phyloP scores from a whole-genome alignment of 495 filamentous ascomycete species.

The Aspergillus asperescens region DNA sequence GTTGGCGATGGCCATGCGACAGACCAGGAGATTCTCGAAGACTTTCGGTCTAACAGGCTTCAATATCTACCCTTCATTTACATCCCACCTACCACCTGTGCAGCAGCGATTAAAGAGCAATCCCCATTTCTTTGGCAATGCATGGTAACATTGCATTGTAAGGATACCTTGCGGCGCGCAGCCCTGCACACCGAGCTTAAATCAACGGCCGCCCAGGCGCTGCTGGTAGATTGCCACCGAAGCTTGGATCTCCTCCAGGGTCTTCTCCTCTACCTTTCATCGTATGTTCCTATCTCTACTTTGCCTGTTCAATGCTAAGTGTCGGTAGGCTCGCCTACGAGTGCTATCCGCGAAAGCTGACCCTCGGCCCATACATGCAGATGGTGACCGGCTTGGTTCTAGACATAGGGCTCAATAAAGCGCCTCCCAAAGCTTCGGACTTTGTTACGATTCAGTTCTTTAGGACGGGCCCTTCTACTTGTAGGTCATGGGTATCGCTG shows the following conservation, averaged over 20 bases:
- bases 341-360: constrained; percentile 4
- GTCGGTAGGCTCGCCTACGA: constrained; percentile 9
- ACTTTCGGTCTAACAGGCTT: not conserved
- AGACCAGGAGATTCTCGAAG: not conserved
- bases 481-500: not conserved
- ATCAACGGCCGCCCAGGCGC: not conserved
- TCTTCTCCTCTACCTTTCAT: constrained; percentile 8
- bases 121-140: constrained; percentile 13
- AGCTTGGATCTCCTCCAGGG: constrained; percentile 10
- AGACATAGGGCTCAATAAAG: constrained; percentile 9
- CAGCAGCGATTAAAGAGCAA: not conserved
- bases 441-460: not conserved
- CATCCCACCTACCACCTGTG: not conserved
- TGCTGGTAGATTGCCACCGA: constrained; percentile 8
- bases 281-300: not conserved
- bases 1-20: no score
- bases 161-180: not conserved
- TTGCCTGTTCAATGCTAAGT: not conserved
- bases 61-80: constrained; percentile 6
- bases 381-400: constrained; percentile 10
- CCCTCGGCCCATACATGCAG: constrained; percentile 6
- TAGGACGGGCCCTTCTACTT: not conserved
- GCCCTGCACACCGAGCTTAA: not conserved
- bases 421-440: not conserved
- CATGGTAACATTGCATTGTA: not conserved